Percentiles rank a stretch among this genome's conserved stretches.
Evolutionary conservation across 495 filamentous ascomycete genomes (phyloP).

Genomic region (Penicillium canariense): DNA sequence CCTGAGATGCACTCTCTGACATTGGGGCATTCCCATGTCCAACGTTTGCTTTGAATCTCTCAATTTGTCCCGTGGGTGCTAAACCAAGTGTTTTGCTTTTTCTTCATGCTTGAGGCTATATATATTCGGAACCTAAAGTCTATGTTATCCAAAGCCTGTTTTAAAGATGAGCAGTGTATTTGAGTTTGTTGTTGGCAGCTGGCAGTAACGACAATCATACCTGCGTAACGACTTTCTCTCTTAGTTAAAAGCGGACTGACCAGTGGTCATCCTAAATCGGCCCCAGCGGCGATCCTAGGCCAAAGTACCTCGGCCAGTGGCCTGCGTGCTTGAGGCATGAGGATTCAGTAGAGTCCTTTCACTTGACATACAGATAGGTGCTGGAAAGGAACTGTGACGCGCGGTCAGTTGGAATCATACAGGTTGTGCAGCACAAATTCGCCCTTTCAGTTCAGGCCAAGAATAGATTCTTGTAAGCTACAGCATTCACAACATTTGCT

Average conservation of each 20-base stretch:
- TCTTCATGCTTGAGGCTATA: neutral
- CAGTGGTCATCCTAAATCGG: neutral
- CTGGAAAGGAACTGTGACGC: constrained; percentile 27
- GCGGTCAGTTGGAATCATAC: constrained; percentile 19
- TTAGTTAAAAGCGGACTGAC: neutral
- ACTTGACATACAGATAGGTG: constrained; percentile 21
- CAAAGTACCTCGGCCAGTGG: constrained; percentile 5
- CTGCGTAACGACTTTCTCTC: neutral
- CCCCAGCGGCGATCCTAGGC: constrained; percentile 19
- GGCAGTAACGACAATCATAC: no score
- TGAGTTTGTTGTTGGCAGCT: neutral
- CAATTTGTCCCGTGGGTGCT: neutral
- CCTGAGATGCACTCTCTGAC: constrained; percentile 2
- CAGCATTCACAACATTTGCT: neutral
- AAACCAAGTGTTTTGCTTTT: neutral
- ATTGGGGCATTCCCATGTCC: neutral
- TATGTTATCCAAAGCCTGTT: neutral
- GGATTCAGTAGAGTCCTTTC: neutral
- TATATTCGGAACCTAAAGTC: neutral
- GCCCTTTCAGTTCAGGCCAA: constrained; percentile 18
- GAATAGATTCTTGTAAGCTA: constrained; percentile 5
- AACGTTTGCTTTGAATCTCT: neutral
- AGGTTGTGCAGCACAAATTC: constrained; percentile 18
- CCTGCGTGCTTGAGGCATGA: neutral
- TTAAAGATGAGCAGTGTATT: neutral